Evolutionary conservation across 2,329 filamentous ascomycete genomes (phyloP), one percentile per base, ranked within the genome.

Genomic region (Rutstroemia sp.): DNA sequence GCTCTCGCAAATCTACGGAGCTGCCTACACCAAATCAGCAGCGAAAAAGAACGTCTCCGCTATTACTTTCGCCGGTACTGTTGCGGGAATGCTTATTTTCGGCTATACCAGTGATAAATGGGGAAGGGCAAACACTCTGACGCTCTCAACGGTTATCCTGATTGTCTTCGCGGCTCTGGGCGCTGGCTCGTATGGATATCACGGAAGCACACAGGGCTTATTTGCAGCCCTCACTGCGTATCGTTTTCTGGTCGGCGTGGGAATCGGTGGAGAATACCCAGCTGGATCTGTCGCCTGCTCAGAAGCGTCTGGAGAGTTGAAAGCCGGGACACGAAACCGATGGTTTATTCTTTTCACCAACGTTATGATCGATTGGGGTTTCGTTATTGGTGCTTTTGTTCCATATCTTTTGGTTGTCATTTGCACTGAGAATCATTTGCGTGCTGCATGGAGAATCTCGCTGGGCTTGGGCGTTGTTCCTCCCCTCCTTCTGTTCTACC

Each of bases 321-420:
- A 90, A 70, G 71, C 74, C 16, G 92, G 92, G 10, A 86, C 87
- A 16, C 79, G 92, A n/a, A 92, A 96, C 69, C 79, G 87, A 41
- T 95, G 90, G 90, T 96, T 92, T 68, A 89, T 92, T 65, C 77
- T 95, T 62, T 95, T 94, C 71, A 95, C 89, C 48, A 95, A 95
- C 71, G 83, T 87, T 23, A 88, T 91, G 77, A 95, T 95, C 59
- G 89, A 95, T 68, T 81, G 83, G 53, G 91, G 89, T 0, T 96
- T 95, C 62, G 63, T 67, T 1, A 77, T 92, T 55, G 85, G 89
- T 8, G 85, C 88, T 0, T 82, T 95, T 59, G 83, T 94, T 1
- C 88, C 90, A 0, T 84, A 85, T 72, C 75, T 87, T 47, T 70
- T 87, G 27, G 79, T 82, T 12, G 64, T 82, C 63, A 80, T 85